Base-by-base conservation (phyloP, 2,329 filamentous ascomycete genomes). In the Clonostachys sp. region DNA sequence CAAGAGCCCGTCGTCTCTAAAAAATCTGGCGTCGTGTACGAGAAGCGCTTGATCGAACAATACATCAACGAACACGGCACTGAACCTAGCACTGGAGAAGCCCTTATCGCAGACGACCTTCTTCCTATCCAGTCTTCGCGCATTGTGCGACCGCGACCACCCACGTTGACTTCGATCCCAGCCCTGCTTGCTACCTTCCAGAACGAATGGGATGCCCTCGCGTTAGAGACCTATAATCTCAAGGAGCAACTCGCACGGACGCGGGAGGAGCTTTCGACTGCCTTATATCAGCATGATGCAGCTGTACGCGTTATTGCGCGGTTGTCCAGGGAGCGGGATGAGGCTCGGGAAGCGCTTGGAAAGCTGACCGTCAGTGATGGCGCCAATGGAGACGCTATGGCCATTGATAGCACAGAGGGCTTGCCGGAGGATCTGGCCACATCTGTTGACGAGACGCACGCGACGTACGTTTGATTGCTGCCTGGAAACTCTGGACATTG, bases 171-270 rank as follows among this genome's bases (percentile, higher is more conserved):
- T 47, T 99, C 94, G 36, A 96, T 99, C 62, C 94, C 94, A 18
- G 91, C 94, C 16, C 81, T 99, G 48, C 86, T 99, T 48, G 87
- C 89, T 44, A 87, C 91, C 38, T 97, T 99, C 67, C 94, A 99
- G 67, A 95, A 95, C 66, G 94, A 99, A 76, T 99, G 94, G 94
- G 94, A 99, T 65, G 86, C 91, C 9, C 73, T 96, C 41, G 89
- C 92, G 12, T 75, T 97, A 35, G 94, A 99, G 71, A 89, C 90
- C 45, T 96, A 91, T 66, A 94, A 89, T 56, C 73, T 97, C 50
- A 87, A 89, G 70, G 89, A 96, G 66, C 90, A 96, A 63, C 76
- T 99, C 52, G 80, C 86, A 45, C 89, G 95, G 64, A 95, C 91
- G 40, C 80, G 92, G 55, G 91, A 96, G 70, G 94, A 99, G 73